Conservation (phyloP, 495 filamentous ascomycete genomes). For the Aspergillus panamensis region DNA sequence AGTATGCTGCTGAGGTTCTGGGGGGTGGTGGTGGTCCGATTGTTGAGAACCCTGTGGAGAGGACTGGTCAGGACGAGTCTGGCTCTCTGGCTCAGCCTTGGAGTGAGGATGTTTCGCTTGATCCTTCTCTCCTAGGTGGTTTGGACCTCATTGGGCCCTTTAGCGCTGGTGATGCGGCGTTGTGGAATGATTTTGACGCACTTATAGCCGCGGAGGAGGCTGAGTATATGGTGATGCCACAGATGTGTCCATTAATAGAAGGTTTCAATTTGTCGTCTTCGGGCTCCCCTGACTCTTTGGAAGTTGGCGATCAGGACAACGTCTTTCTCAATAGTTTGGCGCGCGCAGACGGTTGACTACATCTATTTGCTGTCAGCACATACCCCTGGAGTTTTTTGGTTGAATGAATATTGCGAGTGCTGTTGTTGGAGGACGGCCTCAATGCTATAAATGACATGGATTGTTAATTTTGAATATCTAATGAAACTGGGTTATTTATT, state of each 20-base stretch:
- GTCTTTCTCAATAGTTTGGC: neutral
- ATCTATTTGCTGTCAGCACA: no score
- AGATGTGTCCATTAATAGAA: slow-evolving; percentile 19
- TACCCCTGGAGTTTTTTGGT: no score
- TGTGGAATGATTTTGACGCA: slow-evolving; percentile 42
- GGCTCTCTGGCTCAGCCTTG: slow-evolving; percentile 14
- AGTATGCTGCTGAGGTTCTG: slow-evolving; percentile 37
- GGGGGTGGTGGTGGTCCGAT: neutral
- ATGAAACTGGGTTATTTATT: no score
- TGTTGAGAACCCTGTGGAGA: neutral
- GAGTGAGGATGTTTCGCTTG: slow-evolving; percentile 11
- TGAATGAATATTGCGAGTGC: no score
- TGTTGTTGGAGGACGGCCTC: no score
- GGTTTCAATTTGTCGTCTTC: neutral
- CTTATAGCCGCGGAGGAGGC: slow-evolving; percentile 35
- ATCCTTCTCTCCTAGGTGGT: slow-evolving; percentile 16
- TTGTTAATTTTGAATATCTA: no score
- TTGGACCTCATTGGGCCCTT: slow-evolving; percentile 5
- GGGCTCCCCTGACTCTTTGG: neutral
- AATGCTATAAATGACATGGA: no score
- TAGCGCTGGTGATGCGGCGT: slow-evolving; percentile 10
- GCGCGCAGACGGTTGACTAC: neutral
- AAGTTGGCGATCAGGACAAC: neutral
- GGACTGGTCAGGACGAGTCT: neutral
- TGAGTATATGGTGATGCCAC: slow-evolving; percentile 16